Evolutionary conservation across 1,284 basidiomycete genomes (phyloP), one percentile per base, ranked within the genome.

Genomic region (Marasmius oreades): DNA sequence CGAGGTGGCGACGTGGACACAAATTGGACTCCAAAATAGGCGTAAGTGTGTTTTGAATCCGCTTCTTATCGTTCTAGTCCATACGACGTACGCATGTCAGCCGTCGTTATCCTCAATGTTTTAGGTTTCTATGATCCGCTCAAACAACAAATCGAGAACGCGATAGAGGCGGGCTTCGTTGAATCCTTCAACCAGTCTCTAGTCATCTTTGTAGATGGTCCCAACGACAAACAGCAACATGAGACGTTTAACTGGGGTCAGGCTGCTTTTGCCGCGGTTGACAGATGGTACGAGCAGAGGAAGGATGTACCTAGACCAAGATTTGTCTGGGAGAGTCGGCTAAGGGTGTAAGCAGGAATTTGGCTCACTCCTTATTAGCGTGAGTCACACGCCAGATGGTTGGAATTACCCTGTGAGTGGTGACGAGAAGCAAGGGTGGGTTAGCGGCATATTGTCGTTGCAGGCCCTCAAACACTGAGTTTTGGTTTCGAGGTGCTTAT

Each of bases 1-100:
- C 51, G 95, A 97, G 72, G 94, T 92, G 62, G 81, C 88, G 39
- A 95, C 94, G 2, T 98, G 95, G 95, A 87, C 85, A 8, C 91
- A 95, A 68, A 73, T 97, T 16, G 92, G 92, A 20, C 93, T 97
- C 57, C 94, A 96, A 69, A 77, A 81, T 52, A 93, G 93, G 75
- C 91, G 90, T 91, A 66, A 59, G 82, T 66, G 24, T 52, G 61
- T 4, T 3, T 50, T 3, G 26, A 3, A 14, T 20, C 51, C 5
- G 42, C 36, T 37, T n/a, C 23, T 14, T 31, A n/a, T 36, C 22
- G 53, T 22, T 18, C 26, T 36, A 22, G 42, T 26, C n/a, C n/a
- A n/a, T 46, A 36, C 47, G 42, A 45, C 55, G 43, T 45, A 22
- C 22, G 20, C 22, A 37, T 56, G 8, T 48, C 65, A 85, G 92